A percentile compares a stretch with the other conserved stretches of the same genome.
Conservation (phyloP, 2,329 filamentous ascomycete species). For the Alternaria sp. region DNA sequence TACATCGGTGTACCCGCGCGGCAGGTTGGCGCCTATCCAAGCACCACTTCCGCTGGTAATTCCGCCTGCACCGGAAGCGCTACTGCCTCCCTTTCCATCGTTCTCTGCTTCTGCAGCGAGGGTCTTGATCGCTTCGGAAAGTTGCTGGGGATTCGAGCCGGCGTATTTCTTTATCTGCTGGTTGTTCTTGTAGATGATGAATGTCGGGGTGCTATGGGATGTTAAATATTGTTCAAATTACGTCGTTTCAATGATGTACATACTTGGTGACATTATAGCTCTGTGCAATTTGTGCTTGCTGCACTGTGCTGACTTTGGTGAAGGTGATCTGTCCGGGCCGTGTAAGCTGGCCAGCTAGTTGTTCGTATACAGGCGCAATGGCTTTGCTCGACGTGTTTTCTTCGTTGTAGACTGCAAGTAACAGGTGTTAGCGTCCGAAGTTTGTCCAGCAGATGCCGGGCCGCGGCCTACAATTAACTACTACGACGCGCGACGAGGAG, state of each 20-base stretch:
- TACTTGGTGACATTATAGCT: slow-evolving; percentile 77
- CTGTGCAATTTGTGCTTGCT: slow-evolving; percentile 75
- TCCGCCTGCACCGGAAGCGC: slow-evolving; percentile 52
- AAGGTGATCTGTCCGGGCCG: slow-evolving; percentile 80
- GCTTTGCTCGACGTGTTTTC: slow-evolving; percentile 86
- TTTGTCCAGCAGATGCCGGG: slow-evolving; percentile 25
- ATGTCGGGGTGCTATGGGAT: slow-evolving; percentile 77
- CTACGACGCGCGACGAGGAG: slow-evolving; percentile 77
- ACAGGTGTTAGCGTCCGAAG: slow-evolving; percentile 33
- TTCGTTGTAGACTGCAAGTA: slow-evolving; percentile 78
- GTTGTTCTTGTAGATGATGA: slow-evolving; percentile 79
- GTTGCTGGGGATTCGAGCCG: slow-evolving; percentile 76
- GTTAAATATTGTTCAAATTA: slow-evolving; percentile 19
- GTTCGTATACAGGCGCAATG: slow-evolving; percentile 84
- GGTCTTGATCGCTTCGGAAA: slow-evolving; percentile 76
- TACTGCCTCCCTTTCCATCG: slow-evolving; percentile 53
- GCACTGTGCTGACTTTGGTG: slow-evolving; percentile 85
- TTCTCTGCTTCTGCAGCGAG: slow-evolving; percentile 71
- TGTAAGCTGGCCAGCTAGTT: slow-evolving; percentile 75
- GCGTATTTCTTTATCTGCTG: slow-evolving; percentile 72
- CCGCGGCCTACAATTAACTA: slow-evolving; percentile 81
- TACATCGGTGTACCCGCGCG: slow-evolving; percentile 84
- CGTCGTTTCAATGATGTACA: slow-evolving; percentile 35
- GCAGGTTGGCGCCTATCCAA: slow-evolving; percentile 80
- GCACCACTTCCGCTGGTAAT: slow-evolving; percentile 52